phyloP scores from a whole-genome alignment of 2,329 filamentous ascomycete genomes.

The Pyricularia sp. region DNA sequence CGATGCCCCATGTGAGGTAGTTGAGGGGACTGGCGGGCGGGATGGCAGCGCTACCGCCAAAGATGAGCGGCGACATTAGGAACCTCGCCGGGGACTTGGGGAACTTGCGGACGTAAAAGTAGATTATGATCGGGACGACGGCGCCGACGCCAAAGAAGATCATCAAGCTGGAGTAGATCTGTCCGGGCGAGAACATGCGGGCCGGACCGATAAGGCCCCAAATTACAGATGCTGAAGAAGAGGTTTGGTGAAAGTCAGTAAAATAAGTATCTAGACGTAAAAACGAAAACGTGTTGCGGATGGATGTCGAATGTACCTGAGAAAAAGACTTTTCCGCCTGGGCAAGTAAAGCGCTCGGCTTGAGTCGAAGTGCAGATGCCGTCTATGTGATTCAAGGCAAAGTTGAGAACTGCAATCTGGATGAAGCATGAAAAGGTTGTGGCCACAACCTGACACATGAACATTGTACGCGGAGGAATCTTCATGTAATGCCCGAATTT shows the following conservation, averaged over 20 bases:
- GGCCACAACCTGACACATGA: slow-evolving; percentile 51
- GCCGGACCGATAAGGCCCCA: slow-evolving; percentile 54
- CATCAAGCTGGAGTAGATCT: slow-evolving; percentile 48
- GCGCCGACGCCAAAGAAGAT: slow-evolving; percentile 46
- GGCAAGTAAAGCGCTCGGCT: slow-evolving; percentile 47
- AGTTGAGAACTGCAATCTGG: slow-evolving; percentile 51
- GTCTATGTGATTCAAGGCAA: slow-evolving; percentile 46
- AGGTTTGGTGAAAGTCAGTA: background rate
- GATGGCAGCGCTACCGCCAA: slow-evolving; percentile 44
- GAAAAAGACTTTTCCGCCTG: slow-evolving; percentile 51
- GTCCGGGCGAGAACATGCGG: slow-evolving; percentile 49
- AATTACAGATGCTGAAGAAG: slow-evolving; percentile 42
- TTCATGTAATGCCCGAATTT: slow-evolving; percentile 67
- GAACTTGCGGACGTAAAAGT: slow-evolving; percentile 33
- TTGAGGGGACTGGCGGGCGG: slow-evolving; percentile 60
- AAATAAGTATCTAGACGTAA: background rate
- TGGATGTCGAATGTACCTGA: slow-evolving; percentile 27
- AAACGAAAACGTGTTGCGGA: background rate
- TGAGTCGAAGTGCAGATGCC: slow-evolving; percentile 48
- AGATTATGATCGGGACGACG: slow-evolving; percentile 36
- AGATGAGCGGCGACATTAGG: slow-evolving; percentile 50
- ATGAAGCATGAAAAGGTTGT: slow-evolving; percentile 54
- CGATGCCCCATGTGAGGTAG: slow-evolving; percentile 60
- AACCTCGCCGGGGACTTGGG: slow-evolving; percentile 36
- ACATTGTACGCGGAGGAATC: slow-evolving; percentile 53